Evolutionary conservation across 352 stramenopile species (phyloP), one percentile per base, ranked within the genome.

Genomic region (Phytophthora palmivora): DNA sequence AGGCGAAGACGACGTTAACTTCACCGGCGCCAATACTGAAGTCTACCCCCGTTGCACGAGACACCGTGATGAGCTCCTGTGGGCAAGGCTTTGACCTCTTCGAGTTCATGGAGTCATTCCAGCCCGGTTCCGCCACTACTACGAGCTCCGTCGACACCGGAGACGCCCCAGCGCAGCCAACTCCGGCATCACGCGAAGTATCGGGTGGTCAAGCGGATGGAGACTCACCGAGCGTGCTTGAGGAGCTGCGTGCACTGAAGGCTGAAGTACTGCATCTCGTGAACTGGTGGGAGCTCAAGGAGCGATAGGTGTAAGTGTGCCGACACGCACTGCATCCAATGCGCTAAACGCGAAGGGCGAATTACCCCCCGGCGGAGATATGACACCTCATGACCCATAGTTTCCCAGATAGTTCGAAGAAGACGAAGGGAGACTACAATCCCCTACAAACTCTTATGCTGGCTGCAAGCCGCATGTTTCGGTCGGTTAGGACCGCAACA

Each of bases 391-490:
- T 46, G 11, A 36, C 15, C 4, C 6, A 15, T 0, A 65, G 47
- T 11, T 54, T 58, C 21, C 46, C 18, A 1, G 47, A 67, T 38
- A 16, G 21, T 30, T 2, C 26, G 12, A 52, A 52, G 38, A 50
- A 39, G 37, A 24, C n/a, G 24, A 56, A 58, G 33, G 47, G 48
- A 14, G 48, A 59, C 39, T 59, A 66, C 39, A 30, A 55, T 14
- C 47, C 48, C 6, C 47, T 37, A 0, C 53, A 60, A 36, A 41
- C 37, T 3, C 39, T 64, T 24, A 11, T 59, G 9, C 46, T 60
- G 16, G 46, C 46, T 4, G 61, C 46, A 0, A 55, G 11, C 9
- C 38, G 34, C 0, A 70, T 64, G 30, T 60, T 51, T 46, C 48
- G 42, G n/a, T n/a, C n/a, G n/a, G n/a, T n/a, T n/a, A n/a, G n/a